Conservation (phyloP, 495 filamentous ascomycete genomes). For the Trichocladium uniseriatum region DNA sequence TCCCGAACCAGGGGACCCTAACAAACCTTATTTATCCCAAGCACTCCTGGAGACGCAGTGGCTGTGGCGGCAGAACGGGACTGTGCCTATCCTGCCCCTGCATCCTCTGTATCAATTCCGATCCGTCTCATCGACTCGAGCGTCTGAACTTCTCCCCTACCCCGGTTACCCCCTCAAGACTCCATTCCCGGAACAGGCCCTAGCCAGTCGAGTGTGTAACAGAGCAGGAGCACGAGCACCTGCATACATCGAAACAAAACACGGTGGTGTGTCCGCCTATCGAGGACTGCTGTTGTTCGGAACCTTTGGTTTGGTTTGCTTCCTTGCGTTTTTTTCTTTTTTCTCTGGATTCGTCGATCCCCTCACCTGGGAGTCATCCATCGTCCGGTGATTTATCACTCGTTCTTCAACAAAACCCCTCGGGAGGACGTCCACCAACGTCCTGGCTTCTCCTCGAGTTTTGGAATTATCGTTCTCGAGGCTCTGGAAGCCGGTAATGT, state of each 20-base stretch:
- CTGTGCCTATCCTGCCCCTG: no score
- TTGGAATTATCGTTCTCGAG: background rate
- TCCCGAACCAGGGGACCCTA: no score
- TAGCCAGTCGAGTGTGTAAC: conserved; percentile 1
- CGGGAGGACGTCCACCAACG: background rate
- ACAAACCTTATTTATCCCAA: no score
- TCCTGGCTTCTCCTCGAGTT: background rate
- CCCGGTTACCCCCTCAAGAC: no score
- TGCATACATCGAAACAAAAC: conserved; percentile 14
- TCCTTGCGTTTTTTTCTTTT: background rate
- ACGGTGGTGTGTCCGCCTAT: conserved; percentile 4
- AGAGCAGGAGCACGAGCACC: background rate
- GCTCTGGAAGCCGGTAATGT: conserved; percentile 3
- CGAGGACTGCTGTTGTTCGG: background rate
- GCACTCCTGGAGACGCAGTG: no score
- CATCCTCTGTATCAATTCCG: background rate
- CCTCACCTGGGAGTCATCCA: no score
- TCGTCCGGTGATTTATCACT: background rate
- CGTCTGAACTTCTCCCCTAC: background rate
- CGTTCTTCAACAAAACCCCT: background rate
- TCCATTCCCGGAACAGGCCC: background rate
- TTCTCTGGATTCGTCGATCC: no score
- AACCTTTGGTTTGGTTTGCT: background rate
- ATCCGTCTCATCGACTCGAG: background rate
- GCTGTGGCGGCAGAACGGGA: no score